These are phyloP conservation scores for Zizania palustris DNA, from an alignment of 202 grass and related monocot species.

Conservation along the genomic window DNA sequence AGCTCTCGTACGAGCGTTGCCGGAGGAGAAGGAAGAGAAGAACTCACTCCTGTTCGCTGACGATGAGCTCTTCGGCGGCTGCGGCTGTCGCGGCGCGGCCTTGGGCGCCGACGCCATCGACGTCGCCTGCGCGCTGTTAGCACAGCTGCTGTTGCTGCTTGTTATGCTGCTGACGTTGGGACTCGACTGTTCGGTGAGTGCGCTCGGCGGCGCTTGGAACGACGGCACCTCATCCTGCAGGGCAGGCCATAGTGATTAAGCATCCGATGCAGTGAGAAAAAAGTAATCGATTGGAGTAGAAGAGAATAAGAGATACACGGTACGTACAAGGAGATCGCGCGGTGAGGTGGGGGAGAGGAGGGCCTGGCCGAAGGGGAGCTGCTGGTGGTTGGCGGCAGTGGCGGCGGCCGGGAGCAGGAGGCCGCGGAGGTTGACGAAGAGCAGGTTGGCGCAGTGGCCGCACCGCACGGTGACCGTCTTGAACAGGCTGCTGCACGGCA, in stretches of 20 bases:
- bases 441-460: slow-evolving; percentile 77
- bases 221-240: slow-evolving; percentile 54
- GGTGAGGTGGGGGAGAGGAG: slow-evolving; percentile 60
- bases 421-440: slow-evolving; percentile 72
- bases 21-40: slow-evolving; percentile 7
- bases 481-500: slow-evolving; percentile 75
- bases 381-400: slow-evolving; percentile 21
- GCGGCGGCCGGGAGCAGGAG: slow-evolving; percentile 55
- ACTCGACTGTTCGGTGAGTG: slow-evolving; percentile 50
- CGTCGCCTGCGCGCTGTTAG: slow-evolving; percentile 31
- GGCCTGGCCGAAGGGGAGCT: slow-evolving; percentile 52
- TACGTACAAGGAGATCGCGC: slow-evolving; percentile 48
- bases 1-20: background rate
- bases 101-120: slow-evolving; percentile 34
- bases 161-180: slow-evolving; percentile 54
- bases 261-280: background rate
- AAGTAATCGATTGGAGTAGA: background rate
- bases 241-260: background rate
- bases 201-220: slow-evolving; percentile 2
- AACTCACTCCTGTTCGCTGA: slow-evolving; percentile 57
- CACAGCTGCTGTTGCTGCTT: slow-evolving; percentile 46
- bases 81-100: slow-evolving; percentile 32
- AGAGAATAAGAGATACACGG: background rate
- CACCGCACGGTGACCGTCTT: slow-evolving; percentile 78
- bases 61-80: slow-evolving; percentile 34